Base-by-base conservation (phyloP, 2,329 filamentous ascomycete species). In the Stagonosporopsis vannaccii region DNA sequence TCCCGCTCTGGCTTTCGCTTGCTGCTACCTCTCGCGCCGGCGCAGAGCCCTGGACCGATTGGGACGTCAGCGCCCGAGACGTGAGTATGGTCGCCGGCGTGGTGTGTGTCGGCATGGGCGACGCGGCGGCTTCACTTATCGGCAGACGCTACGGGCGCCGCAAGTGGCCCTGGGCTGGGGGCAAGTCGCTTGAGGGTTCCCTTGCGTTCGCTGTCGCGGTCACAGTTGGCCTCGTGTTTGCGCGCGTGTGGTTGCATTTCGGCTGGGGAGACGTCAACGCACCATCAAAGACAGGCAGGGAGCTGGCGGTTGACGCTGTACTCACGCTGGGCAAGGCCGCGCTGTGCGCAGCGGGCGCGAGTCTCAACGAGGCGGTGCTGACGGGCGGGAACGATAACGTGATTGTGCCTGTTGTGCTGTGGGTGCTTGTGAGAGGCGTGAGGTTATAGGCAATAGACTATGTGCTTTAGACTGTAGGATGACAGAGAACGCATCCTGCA, bases 321-420 rank as follows among this genome's bases (percentile, higher is more conserved):
- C 67, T 73, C 26, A 75, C 79, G 13, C 50, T 78, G 23, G 66
- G 64, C 17, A 95, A 94, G 71, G 87, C 89, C 11, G 80, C 82
- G 4, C 71, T 90, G 43, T 96, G 92, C 62, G 92, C 90, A 5
- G 60, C 47, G 8, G 85, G 92, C 55, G 91, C 93, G 25, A 97
- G 93, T 76, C 82, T 97, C 65, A 96, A 95, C 48, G 95, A 99
- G 79, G 93, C 95, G 23, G 94, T 97, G 42, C 79, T 99, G 61
- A 98, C 95, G 13, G 95, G 95, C 2, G 95, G 94, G 26, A 99
- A 99, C 76, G 95, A 99, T 81, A 99, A 99, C 81, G 95, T 99
- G 17, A 89, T 98, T 61, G 94, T 98, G 61, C 95, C 95, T 4
- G 87, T 99, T 54, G 87, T 96, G 46, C 78, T 99, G 58, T 99